phyloP scores from a whole-genome alignment of 768 basidiomycete species.

The Hericium erinaceus region DNA sequence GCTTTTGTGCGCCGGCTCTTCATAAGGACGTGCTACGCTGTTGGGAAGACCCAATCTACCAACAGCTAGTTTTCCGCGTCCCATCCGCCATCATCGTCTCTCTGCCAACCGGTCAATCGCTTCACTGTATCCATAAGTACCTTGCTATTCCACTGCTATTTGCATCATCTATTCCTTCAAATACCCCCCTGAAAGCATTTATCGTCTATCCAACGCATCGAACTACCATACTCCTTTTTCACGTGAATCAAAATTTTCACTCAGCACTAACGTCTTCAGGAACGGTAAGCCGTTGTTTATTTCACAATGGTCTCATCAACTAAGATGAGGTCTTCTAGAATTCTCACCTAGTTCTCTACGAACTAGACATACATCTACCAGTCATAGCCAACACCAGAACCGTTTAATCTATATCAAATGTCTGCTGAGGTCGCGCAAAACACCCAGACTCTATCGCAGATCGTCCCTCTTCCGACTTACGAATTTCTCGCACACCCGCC shows the following conservation, averaged over 20 bases:
- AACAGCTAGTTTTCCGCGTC: neutral
- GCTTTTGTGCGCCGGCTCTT: neutral
- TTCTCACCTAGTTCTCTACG: neutral
- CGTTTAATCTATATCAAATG: neutral
- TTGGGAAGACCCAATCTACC: neutral
- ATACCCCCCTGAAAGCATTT: neutral
- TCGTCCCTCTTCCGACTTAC: neutral
- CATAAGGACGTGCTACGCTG: neutral
- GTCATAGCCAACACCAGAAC: neutral
- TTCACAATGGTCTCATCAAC: too few species aligned
- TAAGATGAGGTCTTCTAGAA: neutral
- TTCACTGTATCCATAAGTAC: neutral
- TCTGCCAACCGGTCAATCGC: neutral
- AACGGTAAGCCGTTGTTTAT: too few species aligned
- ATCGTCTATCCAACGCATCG: neutral
- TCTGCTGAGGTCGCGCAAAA: neutral
- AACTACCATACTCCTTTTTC: neutral
- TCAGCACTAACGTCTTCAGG: too few species aligned
- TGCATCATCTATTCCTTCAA: neutral
- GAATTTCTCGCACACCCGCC: neutral
- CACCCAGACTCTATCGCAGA: neutral
- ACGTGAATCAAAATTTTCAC: too few species aligned
- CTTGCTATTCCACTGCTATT: neutral
- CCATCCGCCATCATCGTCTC: neutral
- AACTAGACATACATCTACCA: neutral